Conservation (phyloP, 1,284 basidiomycete species). For the Cryptococcus sp. region DNA sequence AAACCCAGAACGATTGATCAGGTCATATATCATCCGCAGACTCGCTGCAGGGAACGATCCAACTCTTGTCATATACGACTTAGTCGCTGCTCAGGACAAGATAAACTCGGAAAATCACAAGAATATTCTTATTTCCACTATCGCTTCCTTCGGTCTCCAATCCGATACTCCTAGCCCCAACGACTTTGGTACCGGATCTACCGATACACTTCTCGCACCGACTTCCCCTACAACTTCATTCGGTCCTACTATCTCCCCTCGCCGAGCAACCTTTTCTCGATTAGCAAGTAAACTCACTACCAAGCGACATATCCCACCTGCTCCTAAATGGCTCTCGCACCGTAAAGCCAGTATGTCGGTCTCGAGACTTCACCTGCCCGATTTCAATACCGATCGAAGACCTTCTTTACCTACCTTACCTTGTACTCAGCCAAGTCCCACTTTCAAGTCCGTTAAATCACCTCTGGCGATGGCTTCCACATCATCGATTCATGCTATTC, state of each 20-base stretch:
- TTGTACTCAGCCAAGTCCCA: not conserved
- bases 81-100: conserved; percentile 8
- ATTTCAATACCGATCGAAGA: conserved; percentile 15
- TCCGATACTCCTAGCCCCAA: not conserved
- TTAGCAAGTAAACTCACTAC: conserved; percentile 4
- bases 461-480: not conserved
- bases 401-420: conserved; percentile 28
- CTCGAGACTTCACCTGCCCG: conserved; percentile 2
- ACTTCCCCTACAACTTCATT: not conserved
- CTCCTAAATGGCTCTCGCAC: conserved; percentile 25
- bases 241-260: conserved; percentile 7
- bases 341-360: conserved; percentile 12
- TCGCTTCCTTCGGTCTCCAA: conserved; percentile 8
- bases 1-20: conserved; percentile 8
- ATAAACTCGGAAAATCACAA: conserved; percentile 1
- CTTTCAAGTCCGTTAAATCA: not conserved
- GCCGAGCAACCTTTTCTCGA: not conserved
- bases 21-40: conserved; percentile 24
- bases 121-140: conserved; percentile 3
- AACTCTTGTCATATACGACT: conserved; percentile 9
- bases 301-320: conserved; percentile 8
- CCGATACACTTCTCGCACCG: not conserved
- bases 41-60: conserved; percentile 17
- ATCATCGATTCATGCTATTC: conserved; percentile 2
- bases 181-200: not conserved